Evolutionary conservation across 2,329 filamentous ascomycete genomes (phyloP).

Genomic region (Colletotrichum shisoi): DNA sequence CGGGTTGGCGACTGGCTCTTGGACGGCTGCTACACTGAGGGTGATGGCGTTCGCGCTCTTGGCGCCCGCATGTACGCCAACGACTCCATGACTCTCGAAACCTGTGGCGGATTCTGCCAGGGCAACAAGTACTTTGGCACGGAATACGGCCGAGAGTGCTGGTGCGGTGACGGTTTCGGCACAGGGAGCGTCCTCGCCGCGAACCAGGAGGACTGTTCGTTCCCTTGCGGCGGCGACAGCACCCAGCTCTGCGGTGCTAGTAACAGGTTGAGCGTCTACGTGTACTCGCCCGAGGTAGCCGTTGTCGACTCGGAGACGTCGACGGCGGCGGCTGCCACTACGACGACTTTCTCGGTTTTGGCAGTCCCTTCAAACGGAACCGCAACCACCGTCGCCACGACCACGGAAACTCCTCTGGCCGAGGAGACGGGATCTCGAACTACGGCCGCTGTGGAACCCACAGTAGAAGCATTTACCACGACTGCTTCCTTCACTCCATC

Average conservation of each 20-base stretch:
- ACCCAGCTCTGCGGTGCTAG: conserved; percentile 50
- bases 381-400: not conserved
- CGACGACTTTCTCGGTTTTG: conserved; percentile 2
- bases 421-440: not conserved
- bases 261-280: conserved; percentile 48
- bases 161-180: conserved; percentile 49
- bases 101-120: conserved; percentile 46
- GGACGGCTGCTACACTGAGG: conserved; percentile 52
- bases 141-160: conserved; percentile 52
- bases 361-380: conserved; percentile 3
- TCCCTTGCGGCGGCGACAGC: conserved; percentile 47
- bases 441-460: not conserved
- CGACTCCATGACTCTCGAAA: conserved; percentile 50
- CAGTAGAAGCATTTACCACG: not conserved
- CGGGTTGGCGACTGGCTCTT: conserved; percentile 46
- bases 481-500: not conserved
- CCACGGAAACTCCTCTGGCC: not conserved
- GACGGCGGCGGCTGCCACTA: not conserved
- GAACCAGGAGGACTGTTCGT: conserved; percentile 48
- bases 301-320: not conserved
- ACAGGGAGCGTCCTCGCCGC: conserved; percentile 43
- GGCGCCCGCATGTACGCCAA: conserved; percentile 43
- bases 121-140: conserved; percentile 47
- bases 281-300: conserved; percentile 30
- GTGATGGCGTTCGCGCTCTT: conserved; percentile 46